Conservation (phyloP, 176 grass and related monocot species). For the Bothriochloa decipiens region DNA sequence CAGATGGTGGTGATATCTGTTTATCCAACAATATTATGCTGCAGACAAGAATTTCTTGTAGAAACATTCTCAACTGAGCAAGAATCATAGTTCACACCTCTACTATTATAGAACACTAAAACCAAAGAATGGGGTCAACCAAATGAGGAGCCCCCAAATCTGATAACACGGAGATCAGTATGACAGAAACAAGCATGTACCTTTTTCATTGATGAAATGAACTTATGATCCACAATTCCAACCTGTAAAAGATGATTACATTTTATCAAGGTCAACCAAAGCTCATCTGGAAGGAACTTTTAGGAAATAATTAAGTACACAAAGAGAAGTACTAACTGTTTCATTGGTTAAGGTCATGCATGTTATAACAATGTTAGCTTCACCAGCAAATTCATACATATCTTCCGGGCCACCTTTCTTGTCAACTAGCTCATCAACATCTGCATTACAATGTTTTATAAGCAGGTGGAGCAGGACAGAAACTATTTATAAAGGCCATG, state of each 20-base stretch:
- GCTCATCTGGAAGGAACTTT: background rate
- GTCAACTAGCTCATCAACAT: slow-evolving; percentile 66
- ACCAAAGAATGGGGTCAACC: background rate
- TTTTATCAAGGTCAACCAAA: slow-evolving; percentile 15
- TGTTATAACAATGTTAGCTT: slow-evolving; percentile 81
- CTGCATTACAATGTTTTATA: slow-evolving; percentile 51
- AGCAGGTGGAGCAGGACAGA: slow-evolving; percentile 24
- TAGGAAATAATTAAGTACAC: background rate
- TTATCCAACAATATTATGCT: slow-evolving; percentile 1
- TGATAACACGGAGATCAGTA: background rate
- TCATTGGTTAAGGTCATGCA: slow-evolving; percentile 80
- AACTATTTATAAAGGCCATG: slow-evolving; percentile 11
- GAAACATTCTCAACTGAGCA: background rate
- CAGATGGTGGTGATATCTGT: background rate
- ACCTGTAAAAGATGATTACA: slow-evolving; percentile 60
- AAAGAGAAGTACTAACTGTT: slow-evolving; percentile 52
- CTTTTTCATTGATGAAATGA: slow-evolving; percentile 87
- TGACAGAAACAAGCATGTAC: slow-evolving; percentile 43
- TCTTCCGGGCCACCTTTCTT: slow-evolving; percentile 73
- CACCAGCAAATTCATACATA: slow-evolving; percentile 75
- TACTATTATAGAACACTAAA: background rate
- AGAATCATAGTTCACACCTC: background rate
- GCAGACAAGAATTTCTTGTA: background rate
- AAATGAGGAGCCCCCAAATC: slow-evolving; percentile 10
- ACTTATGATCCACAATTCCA: slow-evolving; percentile 76